These are phyloP conservation scores for Phylloporus arenicola DNA, from an alignment of 768 basidiomycete species.

Conservation along the genomic window DNA sequence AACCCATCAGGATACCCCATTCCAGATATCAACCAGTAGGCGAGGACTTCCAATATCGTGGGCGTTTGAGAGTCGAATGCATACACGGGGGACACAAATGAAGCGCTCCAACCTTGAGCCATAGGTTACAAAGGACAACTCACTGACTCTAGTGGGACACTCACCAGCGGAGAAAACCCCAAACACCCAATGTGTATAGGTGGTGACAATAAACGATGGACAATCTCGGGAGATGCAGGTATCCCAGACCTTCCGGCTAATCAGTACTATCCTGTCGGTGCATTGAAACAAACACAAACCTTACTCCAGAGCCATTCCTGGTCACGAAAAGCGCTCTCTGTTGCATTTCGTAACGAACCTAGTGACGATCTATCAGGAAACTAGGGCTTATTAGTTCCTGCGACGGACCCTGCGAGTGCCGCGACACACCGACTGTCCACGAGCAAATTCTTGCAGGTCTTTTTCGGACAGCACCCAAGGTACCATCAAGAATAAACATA, in stretches of 20 bases:
- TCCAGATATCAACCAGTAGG: conserved; percentile 54
- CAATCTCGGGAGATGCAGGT: conserved; percentile 31
- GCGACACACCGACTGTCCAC: conserved; percentile 18
- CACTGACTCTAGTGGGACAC: conserved; percentile 1
- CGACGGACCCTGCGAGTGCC: not conserved
- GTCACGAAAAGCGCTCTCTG: conserved; percentile 23
- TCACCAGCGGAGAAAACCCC: conserved; percentile 38
- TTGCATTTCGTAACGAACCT: conserved; percentile 1
- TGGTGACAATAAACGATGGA: conserved; percentile 39
- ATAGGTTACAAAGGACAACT: not conserved
- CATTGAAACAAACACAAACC: conserved; percentile 16
- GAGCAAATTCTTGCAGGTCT: conserved; percentile 33
- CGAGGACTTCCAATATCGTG: conserved; percentile 46
- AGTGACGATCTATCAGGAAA: conserved; percentile 17
- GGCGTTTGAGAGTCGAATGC: conserved; percentile 36
- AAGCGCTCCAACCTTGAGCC: conserved; percentile 46
- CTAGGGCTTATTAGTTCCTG: conserved; percentile 6
- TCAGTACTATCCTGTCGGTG: conserved; percentile 4
- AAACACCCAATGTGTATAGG: conserved; percentile 40
- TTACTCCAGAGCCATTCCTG: conserved; percentile 56
- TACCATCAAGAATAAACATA: conserved; percentile 33
- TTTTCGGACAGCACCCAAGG: conserved; percentile 35
- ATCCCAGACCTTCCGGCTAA: conserved; percentile 34
- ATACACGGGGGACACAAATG: conserved; percentile 46
- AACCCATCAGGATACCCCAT: conserved; percentile 36